Percentiles rank a stretch among this genome's conserved stretches.
phyloP scores from a whole-genome alignment of 139 green algal species.

The Astrephomene gubernaculifera region DNA sequence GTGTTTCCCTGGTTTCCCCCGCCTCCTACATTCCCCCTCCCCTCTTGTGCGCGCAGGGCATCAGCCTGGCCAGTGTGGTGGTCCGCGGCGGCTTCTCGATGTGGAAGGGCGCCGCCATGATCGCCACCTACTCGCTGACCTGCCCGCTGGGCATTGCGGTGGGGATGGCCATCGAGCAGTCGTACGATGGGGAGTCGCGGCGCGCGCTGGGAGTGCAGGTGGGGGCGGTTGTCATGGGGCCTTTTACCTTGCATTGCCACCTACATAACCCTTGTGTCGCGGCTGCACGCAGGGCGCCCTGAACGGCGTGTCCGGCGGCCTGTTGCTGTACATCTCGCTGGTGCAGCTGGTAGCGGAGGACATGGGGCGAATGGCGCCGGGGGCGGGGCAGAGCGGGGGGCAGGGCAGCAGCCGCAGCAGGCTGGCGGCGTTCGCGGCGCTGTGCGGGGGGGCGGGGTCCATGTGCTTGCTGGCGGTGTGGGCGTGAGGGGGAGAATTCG shows the following conservation, averaged over 20 bases:
- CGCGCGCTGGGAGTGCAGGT: neutral
- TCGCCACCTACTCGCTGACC: conserved; percentile 23
- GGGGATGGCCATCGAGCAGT: conserved; percentile 7
- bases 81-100: neutral
- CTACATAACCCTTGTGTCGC: too few species aligned
- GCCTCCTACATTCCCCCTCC: too few species aligned
- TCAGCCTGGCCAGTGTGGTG: conserved; percentile 1
- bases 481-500: too few species aligned
- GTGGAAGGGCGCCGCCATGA: neutral
- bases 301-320: conserved; percentile 37
- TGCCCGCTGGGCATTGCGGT: conserved; percentile 35
- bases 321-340: conserved; percentile 43
- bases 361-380: neutral
- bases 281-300: conserved; percentile 39
- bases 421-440: neutral
- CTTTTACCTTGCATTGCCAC: too few species aligned
- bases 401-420: neutral
- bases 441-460: neutral
- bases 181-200: conserved; percentile 5
- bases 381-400: neutral
- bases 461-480: conserved; percentile 1
- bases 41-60: too few species aligned
- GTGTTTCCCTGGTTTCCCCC: too few species aligned
- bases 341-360: neutral
- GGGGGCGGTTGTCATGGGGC: too few species aligned